Evolutionary conservation across 164 flowering plant species (phyloP), one percentile per base, ranked within the genome.

Genomic region (Nymphaea thermarum): DNA sequence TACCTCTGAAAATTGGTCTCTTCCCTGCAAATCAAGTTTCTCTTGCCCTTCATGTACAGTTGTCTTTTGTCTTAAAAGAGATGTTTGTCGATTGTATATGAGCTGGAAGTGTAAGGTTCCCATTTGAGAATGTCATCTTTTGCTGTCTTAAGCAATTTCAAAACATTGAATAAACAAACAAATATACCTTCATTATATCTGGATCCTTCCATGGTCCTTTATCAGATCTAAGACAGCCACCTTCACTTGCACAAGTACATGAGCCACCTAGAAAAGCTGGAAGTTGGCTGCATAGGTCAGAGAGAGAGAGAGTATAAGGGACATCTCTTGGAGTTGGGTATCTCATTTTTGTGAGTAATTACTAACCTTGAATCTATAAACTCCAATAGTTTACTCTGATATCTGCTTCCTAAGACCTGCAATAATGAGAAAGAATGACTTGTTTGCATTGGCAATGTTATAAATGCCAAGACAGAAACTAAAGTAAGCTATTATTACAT

Each of bases 171-270:
- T 59, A 4, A 53, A 64, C 18, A 4, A 70, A 4, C 67, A 79
- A 60, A 41, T 57, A 59, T 76, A 88, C 98, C 82, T 89, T 89
- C 82, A 85, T 79, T 71, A 93, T 85, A 62, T 83, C 84, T 53
- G 86, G 85, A 77, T 93, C 87, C 65, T 82, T 90, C 98, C 98
- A 93, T 6, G 98, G 98, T 63, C 98, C 98, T 77, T 86, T 93
- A 62, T 81, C 79, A 65, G 92, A 83, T 68, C 82, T 76, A 64
- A 93, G 81, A 66, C 98, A 93, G n/a, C 97, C 97, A 61, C 96
- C 96, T 66, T 75, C 82, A 78, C 78, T 76, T 66, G 82, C 67
- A 70, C 98, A 93, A 2, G 84, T 75, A 72, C 98, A 93, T 51
- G 76, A 78, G 68, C 98, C 98, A 67, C 98, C 98, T 47, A 93